phyloP scores from a whole-genome alignment of 345 rosid genomes.

The Salix viminalis region DNA sequence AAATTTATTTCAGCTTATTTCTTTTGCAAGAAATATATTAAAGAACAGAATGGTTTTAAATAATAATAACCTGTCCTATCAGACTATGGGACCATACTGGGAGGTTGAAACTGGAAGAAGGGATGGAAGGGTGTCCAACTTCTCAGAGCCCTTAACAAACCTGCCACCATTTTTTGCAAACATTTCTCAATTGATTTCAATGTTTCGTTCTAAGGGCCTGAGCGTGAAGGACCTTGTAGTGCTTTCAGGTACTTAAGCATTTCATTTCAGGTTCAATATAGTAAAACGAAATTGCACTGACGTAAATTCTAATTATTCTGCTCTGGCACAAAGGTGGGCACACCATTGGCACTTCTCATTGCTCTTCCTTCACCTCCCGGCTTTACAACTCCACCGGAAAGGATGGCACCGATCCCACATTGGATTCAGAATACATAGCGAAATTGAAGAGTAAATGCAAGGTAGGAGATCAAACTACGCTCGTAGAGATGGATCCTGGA shows the following conservation, averaged over 20 bases:
- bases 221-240: conserved; percentile 53
- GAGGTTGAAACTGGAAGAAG: conserved; percentile 37
- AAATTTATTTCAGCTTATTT: background rate
- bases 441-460: conserved; percentile 39
- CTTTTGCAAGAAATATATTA: background rate
- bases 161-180: conserved; percentile 37
- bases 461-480: conserved; percentile 40
- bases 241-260: conserved; percentile 39
- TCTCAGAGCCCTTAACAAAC: conserved; percentile 20
- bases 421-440: conserved; percentile 38
- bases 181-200: conserved; percentile 30
- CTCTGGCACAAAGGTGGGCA: conserved; percentile 42
- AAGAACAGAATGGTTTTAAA: too few species aligned
- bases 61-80: too few species aligned
- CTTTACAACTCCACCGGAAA: conserved; percentile 72
- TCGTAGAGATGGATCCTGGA: conserved; percentile 71
- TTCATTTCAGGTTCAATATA: background rate
- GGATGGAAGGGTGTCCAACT: conserved; percentile 52
- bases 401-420: conserved; percentile 44
- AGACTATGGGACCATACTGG: too few species aligned
- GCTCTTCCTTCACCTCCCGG: conserved; percentile 41
- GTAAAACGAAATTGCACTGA: background rate
- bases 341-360: conserved; percentile 63
- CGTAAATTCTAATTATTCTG: background rate
- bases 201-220: conserved; percentile 37